Percentiles rank a stretch among this genome's conserved stretches.
Evolutionary conservation across 805 yeast genomes (phyloP).

Genomic region (Zygosaccharomyces siamensis): DNA sequence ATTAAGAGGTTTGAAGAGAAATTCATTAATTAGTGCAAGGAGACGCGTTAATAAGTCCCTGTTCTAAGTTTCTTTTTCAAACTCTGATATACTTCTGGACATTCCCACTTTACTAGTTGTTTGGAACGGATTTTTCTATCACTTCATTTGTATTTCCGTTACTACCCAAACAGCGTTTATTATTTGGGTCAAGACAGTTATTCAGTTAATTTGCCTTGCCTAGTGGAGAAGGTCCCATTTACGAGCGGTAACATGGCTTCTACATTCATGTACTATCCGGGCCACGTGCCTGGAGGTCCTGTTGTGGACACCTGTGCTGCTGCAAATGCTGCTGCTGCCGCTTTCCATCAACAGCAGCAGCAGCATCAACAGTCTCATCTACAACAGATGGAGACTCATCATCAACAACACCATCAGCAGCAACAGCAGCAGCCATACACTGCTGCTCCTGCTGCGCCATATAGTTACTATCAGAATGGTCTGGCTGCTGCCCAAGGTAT

Average conservation of each 20-base stretch:
- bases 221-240: slow-evolving; percentile 4
- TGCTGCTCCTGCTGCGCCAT: slow-evolving; percentile 8
- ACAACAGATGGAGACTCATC: slow-evolving; percentile 3
- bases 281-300: slow-evolving; percentile 10
- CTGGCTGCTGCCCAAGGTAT: slow-evolving; percentile 4
- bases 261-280: slow-evolving; percentile 19
- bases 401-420: neutral
- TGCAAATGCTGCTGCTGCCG: slow-evolving; percentile 3
- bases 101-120: slow-evolving; percentile 5
- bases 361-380: slow-evolving; percentile 8
- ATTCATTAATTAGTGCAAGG: slow-evolving; percentile 1
- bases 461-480: slow-evolving; percentile 17
- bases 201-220: slow-evolving; percentile 33
- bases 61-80: slow-evolving; percentile 8
- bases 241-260: slow-evolving; percentile 11
- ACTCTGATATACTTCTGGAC: slow-evolving; percentile 7
- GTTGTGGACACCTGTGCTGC: slow-evolving; percentile 6
- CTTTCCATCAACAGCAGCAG: slow-evolving; percentile 6
- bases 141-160: slow-evolving; percentile 1
- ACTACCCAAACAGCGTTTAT: slow-evolving; percentile 2
- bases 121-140: slow-evolving; percentile 1
- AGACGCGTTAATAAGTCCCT: slow-evolving; percentile 1
- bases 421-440: slow-evolving; percentile 3
- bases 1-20: slow-evolving; percentile 10
- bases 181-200: slow-evolving; percentile 28